phyloP scores from a whole-genome alignment of 1,139 yeast species.

The Blastobotrys capitulatus region DNA sequence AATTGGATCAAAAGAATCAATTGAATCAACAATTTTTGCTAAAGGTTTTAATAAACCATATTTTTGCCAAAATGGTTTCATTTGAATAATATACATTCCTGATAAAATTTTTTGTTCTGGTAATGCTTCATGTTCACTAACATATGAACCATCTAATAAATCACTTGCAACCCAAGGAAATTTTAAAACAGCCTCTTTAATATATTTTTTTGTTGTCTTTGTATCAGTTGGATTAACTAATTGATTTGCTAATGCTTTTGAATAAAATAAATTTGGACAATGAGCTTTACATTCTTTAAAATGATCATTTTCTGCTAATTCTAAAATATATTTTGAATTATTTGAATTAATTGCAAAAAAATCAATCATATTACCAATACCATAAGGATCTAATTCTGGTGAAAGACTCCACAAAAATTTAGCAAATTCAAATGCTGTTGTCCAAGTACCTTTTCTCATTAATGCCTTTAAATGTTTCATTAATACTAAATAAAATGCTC shows the following conservation, averaged over 20 bases:
- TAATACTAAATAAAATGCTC: slow-evolving; percentile 69
- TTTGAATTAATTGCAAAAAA: slow-evolving; percentile 66
- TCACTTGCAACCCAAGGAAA: slow-evolving; percentile 58
- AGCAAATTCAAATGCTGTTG: slow-evolving; percentile 71
- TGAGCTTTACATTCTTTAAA: slow-evolving; percentile 37
- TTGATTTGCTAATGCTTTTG: slow-evolving; percentile 58
- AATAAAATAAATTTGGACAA: slow-evolving; percentile 70
- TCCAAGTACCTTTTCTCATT: slow-evolving; percentile 72
- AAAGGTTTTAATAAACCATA: slow-evolving; percentile 18
- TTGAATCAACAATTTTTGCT: slow-evolving; percentile 12
- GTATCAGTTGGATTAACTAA: slow-evolving; percentile 18
- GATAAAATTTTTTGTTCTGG: slow-evolving; percentile 14
- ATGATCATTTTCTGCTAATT: slow-evolving; percentile 37
- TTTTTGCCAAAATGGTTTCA: slow-evolving; percentile 24
- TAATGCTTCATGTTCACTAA: slow-evolving; percentile 1
- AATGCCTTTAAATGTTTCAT: slow-evolving; percentile 67
- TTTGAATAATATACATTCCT: slow-evolving; percentile 24
- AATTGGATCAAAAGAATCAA: slow-evolving; percentile 14
- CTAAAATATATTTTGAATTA: slow-evolving; percentile 57
- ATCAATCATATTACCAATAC: slow-evolving; percentile 78
- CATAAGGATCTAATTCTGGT: slow-evolving; percentile 80
- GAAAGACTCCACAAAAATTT: slow-evolving; percentile 62
- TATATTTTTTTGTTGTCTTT: slow-evolving; percentile 43
- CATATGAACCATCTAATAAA: slow-evolving; percentile 32
- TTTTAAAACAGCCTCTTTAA: slow-evolving; percentile 46